A percentile compares a stretch with the other conserved stretches of the same genome.
Conservation (phyloP, 805 yeast species). For the Yarrowia hollandica region DNA sequence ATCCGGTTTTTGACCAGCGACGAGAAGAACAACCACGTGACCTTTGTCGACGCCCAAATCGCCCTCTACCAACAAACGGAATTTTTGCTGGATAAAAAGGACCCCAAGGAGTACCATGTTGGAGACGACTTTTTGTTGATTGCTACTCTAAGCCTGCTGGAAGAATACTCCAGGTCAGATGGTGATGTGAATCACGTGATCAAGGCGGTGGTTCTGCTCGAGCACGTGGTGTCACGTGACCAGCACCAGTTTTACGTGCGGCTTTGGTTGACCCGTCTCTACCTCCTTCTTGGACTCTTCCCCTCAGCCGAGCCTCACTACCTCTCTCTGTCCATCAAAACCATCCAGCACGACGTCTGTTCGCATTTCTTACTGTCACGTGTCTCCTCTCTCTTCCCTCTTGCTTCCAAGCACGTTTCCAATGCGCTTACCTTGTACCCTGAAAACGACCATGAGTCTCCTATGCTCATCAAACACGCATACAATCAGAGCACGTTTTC, state of each 20-base stretch:
- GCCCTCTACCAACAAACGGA: slow-evolving; percentile 46
- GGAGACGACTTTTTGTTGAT: slow-evolving; percentile 67
- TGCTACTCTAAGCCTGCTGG: slow-evolving; percentile 47
- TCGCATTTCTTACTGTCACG: slow-evolving; percentile 56
- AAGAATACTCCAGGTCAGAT: slow-evolving; percentile 32
- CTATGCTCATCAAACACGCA: slow-evolving; percentile 51
- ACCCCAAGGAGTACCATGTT: slow-evolving; percentile 66
- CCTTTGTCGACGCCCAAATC: slow-evolving; percentile 43
- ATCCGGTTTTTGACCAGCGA: not conserved
- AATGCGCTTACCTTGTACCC: slow-evolving; percentile 53
- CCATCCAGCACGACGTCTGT: slow-evolving; percentile 70
- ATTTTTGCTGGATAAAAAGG: slow-evolving; percentile 44
- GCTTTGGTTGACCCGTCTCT: slow-evolving; percentile 68
- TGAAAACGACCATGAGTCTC: slow-evolving; percentile 54
- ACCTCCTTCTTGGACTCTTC: slow-evolving; percentile 57
- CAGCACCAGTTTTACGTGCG: slow-evolving; percentile 70
- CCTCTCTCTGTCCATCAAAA: slow-evolving; percentile 60
- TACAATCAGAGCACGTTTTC: slow-evolving; percentile 61
- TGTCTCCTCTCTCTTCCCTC: slow-evolving; percentile 49
- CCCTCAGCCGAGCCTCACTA: slow-evolving; percentile 55
- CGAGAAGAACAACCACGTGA: slow-evolving; percentile 5
- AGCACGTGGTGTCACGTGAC: slow-evolving; percentile 55
- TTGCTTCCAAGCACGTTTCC: slow-evolving; percentile 45
- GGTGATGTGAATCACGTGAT: slow-evolving; percentile 38
- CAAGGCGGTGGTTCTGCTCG: slow-evolving; percentile 56